Evolutionary conservation across 2,329 filamentous ascomycete genomes (phyloP).

Genomic region (Penicillium aurantiogriseum): DNA sequence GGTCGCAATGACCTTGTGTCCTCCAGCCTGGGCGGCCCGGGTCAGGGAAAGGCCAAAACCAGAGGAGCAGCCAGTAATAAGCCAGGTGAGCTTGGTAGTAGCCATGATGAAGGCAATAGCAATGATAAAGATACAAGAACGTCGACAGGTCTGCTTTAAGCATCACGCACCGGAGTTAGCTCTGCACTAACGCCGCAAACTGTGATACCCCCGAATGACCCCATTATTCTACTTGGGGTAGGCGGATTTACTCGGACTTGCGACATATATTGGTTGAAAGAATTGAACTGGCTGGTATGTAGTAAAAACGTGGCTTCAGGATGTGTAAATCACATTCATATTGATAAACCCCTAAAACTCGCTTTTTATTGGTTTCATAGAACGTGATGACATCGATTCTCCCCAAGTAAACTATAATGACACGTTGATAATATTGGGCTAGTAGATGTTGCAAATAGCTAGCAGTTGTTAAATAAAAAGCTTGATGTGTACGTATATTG

Average conservation of each 20-base stretch:
- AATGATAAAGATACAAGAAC: neutral
- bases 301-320: neutral
- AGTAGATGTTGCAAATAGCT: neutral
- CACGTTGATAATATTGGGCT: neutral
- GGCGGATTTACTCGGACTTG: neutral
- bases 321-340: neutral
- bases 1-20: constrained; percentile 26
- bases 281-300: neutral
- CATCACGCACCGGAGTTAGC: neutral
- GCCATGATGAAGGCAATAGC: neutral
- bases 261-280: no score
- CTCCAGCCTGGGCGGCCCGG: constrained; percentile 20
- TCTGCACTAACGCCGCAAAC: neutral
- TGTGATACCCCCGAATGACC: neutral
- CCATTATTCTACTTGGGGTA: neutral
- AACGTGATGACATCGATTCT: neutral
- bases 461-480: neutral
- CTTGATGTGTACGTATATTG: neutral
- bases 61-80: constrained; percentile 24
- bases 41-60: constrained; percentile 23
- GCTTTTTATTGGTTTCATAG: neutral
- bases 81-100: constrained; percentile 9
- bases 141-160: neutral
- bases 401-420: neutral
- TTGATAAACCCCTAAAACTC: neutral